Evolutionary conservation across 768 basidiomycete species (phyloP).

Genomic region (Termitomyces sp.): DNA sequence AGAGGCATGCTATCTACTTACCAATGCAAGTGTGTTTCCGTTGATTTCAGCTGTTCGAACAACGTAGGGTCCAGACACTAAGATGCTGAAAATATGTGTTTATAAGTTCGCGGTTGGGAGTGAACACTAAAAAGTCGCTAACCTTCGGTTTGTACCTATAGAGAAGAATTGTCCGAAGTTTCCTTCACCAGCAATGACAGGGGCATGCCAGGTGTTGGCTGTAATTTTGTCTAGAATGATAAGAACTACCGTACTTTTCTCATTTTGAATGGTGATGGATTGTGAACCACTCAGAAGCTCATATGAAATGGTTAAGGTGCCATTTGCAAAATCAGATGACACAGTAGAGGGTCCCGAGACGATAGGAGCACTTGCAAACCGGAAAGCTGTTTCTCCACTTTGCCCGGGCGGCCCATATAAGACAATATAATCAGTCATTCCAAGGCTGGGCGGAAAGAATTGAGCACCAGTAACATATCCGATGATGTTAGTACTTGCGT

Average conservation of each 20-base stretch:
- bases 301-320: conserved; percentile 38
- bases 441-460: conserved; percentile 28
- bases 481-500: conserved; percentile 31
- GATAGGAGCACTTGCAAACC: conserved; percentile 26
- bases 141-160: conserved; percentile 43
- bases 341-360: conserved; percentile 28
- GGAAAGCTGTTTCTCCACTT: conserved; percentile 40
- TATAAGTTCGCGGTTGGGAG: not conserved
- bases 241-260: conserved; percentile 24
- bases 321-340: conserved; percentile 29
- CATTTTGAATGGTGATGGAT: conserved; percentile 30
- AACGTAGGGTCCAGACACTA: conserved; percentile 52
- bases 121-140: not conserved
- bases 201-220: conserved; percentile 48
- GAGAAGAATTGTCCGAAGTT: conserved; percentile 41
- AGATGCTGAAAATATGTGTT: conserved; percentile 24
- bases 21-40: conserved; percentile 32
- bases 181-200: conserved; percentile 33
- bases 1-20: conserved; percentile 10
- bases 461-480: not conserved
- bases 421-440: conserved; percentile 36
- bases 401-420: conserved; percentile 39
- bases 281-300: conserved; percentile 26
- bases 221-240: conserved; percentile 43
- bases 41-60: conserved; percentile 44